Evolutionary conservation across 139 green algal species (phyloP).

Genomic region (Spirogloea muscicola): DNA sequence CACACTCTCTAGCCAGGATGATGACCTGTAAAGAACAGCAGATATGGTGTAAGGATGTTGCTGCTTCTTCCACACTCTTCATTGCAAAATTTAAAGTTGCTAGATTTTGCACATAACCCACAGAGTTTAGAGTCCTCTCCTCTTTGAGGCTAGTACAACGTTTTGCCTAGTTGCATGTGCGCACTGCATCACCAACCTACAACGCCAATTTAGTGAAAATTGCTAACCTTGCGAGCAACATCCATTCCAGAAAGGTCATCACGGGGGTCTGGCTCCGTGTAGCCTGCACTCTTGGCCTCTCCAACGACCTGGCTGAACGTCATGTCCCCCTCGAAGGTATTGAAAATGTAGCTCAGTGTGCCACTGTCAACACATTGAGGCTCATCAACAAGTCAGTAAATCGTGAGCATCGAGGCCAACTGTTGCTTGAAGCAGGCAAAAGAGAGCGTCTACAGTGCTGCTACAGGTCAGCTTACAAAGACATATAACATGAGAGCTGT

Average conservation of each 20-base stretch:
- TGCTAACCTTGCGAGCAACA: slow-evolving; percentile 82
- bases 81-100: background rate
- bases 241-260: slow-evolving; percentile 90
- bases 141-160: slow-evolving; percentile 2
- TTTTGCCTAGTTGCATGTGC: slow-evolving; percentile 18
- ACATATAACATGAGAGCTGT: background rate
- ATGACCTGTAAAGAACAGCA: slow-evolving; percentile 51
- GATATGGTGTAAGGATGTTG: background rate
- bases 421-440: too few relatives aligned
- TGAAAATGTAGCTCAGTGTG: slow-evolving; percentile 98
- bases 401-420: too few relatives aligned
- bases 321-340: slow-evolving; percentile 63
- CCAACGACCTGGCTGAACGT: slow-evolving; percentile 80
- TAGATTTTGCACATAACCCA: background rate
- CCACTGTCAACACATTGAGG: slow-evolving; percentile 51
- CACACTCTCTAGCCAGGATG: slow-evolving; percentile 83
- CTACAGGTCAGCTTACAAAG: background rate
- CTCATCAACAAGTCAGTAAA: slow-evolving; percentile 2
- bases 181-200: background rate
- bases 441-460: too few relatives aligned
- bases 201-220: slow-evolving; percentile 1
- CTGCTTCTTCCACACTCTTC: background rate
- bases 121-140: too few relatives aligned
- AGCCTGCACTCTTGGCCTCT: slow-evolving; percentile 78
- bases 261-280: slow-evolving; percentile 92